Evolutionary conservation across 2,329 filamentous ascomycete species (phyloP).

Genomic region (Neonectria coccinea): DNA sequence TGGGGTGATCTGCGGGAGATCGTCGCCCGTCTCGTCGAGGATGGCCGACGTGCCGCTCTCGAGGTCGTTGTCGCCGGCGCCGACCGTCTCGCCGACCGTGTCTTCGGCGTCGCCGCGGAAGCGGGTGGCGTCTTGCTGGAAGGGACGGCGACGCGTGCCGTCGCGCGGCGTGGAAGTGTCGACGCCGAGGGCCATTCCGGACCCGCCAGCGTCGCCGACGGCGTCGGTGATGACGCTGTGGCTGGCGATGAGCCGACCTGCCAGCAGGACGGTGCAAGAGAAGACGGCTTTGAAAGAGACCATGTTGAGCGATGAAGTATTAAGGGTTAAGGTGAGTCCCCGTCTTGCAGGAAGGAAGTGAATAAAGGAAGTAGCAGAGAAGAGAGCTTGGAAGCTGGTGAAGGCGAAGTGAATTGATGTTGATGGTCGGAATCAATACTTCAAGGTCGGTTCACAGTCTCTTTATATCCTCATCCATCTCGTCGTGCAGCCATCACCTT

Average conservation of each 20-base stretch:
- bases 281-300: slow-evolving; percentile 8
- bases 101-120: slow-evolving; percentile 66
- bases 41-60: slow-evolving; percentile 68
- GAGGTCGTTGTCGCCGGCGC: slow-evolving; percentile 66
- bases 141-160: slow-evolving; percentile 69
- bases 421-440: neutral
- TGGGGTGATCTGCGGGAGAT: slow-evolving; percentile 68
- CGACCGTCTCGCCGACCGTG: slow-evolving; percentile 69
- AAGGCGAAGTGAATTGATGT: neutral
- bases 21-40: slow-evolving; percentile 66
- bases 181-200: slow-evolving; percentile 64
- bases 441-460: neutral
- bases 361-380: neutral
- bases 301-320: neutral
- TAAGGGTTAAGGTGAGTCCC: neutral
- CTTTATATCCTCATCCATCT: neutral
- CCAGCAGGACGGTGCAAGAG: slow-evolving; percentile 1
- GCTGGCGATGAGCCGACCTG: slow-evolving; percentile 64
- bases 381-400: neutral
- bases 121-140: slow-evolving; percentile 73
- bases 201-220: slow-evolving; percentile 67
- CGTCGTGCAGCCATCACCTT: neutral
- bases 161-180: slow-evolving; percentile 69
- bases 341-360: neutral
- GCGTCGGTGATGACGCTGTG: slow-evolving; percentile 72